These are phyloP conservation scores for Aureobasidium melanogenum DNA, from an alignment of 2,329 filamentous ascomycete genomes.

Conservation along the genomic window DNA sequence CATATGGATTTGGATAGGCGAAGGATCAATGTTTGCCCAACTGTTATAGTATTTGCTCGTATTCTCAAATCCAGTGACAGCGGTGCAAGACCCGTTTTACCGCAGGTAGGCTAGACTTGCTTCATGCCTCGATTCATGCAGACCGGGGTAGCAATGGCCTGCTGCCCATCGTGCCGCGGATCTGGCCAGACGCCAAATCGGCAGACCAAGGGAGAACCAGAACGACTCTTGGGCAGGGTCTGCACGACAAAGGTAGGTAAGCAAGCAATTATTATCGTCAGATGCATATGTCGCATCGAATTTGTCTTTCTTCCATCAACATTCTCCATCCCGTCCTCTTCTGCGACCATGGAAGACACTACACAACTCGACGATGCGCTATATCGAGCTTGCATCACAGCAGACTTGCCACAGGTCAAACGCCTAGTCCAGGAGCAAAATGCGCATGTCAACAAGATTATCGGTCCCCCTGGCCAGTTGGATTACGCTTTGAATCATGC, in stretches of 20 bases:
- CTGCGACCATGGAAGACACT: background rate
- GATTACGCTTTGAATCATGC: constrained; percentile 2
- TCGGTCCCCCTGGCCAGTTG: background rate
- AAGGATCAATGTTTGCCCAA: background rate
- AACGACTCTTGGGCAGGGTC: background rate
- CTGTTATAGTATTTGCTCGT: background rate
- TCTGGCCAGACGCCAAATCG: background rate
- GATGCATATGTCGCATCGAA: background rate
- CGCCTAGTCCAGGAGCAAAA: background rate
- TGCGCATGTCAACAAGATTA: background rate
- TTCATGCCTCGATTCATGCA: background rate
- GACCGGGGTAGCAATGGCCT: background rate
- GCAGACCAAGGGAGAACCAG: background rate
- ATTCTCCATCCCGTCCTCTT: background rate
- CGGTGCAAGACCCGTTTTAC: background rate
- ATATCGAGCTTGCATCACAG: background rate
- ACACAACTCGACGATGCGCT: constrained; percentile 1
- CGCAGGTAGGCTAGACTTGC: background rate
- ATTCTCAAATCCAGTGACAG: background rate
- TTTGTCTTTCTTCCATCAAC: background rate
- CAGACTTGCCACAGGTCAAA: background rate
- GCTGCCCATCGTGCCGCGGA: background rate
- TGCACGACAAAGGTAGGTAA: background rate
- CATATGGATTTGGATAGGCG: background rate
- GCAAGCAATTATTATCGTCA: background rate